phyloP scores from a whole-genome alignment of 768 basidiomycete species.

The Russula ochroleuca region DNA sequence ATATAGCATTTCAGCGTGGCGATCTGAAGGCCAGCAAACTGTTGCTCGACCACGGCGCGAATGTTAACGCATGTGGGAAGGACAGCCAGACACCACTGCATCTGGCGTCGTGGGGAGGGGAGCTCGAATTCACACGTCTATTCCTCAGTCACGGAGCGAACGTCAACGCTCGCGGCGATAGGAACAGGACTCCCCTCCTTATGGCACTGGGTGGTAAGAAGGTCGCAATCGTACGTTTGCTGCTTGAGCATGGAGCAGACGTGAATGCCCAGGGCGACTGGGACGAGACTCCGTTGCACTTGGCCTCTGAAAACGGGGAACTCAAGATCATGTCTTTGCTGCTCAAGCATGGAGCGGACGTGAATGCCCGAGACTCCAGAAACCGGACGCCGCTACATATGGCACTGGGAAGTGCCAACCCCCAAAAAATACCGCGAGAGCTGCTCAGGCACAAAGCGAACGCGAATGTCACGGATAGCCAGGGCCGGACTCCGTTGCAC shows the following conservation, averaged over 20 bases:
- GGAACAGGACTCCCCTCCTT: neutral
- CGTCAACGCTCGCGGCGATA: neutral
- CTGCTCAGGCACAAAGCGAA: slow-evolving; percentile 3
- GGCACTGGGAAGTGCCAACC: neutral
- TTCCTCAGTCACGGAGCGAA: neutral
- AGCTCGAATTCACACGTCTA: neutral
- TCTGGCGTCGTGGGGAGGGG: neutral
- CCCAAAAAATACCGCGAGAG: neutral
- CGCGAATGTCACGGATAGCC: neutral
- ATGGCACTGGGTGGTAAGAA: neutral
- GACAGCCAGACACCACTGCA: slow-evolving; percentile 1
- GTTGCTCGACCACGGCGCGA: neutral
- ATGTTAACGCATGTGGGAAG: neutral
- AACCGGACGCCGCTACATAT: slow-evolving; percentile 3
- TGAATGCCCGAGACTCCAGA: neutral
- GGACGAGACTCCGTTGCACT: neutral
- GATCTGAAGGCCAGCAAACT: neutral
- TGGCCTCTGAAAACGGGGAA: neutral
- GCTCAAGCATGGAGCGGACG: neutral
- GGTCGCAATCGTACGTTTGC: neutral
- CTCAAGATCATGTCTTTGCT: neutral
- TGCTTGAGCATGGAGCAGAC: neutral
- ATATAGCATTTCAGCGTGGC: neutral
- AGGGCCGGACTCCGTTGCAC: neutral
- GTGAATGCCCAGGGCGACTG: neutral